These are phyloP conservation scores for Gynostemma pentaphyllum DNA, from an alignment of 306 rosid species.

Conservation along the genomic window DNA sequence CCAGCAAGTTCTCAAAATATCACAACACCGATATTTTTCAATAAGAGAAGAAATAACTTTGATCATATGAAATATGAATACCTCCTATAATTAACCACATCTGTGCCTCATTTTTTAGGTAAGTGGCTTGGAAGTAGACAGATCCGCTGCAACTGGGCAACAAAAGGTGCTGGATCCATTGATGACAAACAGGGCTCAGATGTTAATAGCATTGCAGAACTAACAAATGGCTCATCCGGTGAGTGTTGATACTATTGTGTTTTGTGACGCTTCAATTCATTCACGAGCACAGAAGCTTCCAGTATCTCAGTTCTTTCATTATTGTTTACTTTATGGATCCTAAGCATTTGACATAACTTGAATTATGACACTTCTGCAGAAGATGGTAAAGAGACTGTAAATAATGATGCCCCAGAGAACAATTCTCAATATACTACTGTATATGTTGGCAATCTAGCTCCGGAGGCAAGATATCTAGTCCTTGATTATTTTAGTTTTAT, in stretches of 20 bases:
- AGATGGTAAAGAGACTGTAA: constrained; percentile 74
- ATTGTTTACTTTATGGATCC: neutral
- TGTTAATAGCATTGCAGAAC: constrained; percentile 73
- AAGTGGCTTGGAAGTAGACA: constrained; percentile 99
- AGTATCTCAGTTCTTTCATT: neutral
- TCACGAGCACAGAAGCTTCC: neutral
- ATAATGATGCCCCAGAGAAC: constrained; percentile 83
- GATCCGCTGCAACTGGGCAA: constrained; percentile 97
- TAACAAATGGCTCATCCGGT: constrained; percentile 89
- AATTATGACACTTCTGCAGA: constrained; percentile 39
- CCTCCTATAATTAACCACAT: neutral
- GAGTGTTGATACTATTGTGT: neutral
- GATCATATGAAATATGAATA: too few species aligned
- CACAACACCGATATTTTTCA: too few species aligned
- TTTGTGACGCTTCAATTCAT: neutral
- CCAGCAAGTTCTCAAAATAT: too few species aligned
- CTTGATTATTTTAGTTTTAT: neutral
- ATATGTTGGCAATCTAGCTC: constrained; percentile 89
- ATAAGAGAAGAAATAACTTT: too few species aligned
- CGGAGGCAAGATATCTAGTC: constrained; percentile 46
- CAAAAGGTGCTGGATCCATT: constrained; percentile 72
- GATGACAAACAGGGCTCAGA: constrained; percentile 83
- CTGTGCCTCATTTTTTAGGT: constrained; percentile 29
- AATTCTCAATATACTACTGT: constrained; percentile 93
- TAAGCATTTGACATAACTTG: constrained; percentile 8